Percentiles rank a stretch among this genome's conserved stretches.
These are phyloP conservation scores for Spathaspora girioi DNA, from an alignment of 805 yeast species.

Conservation along the genomic window DNA sequence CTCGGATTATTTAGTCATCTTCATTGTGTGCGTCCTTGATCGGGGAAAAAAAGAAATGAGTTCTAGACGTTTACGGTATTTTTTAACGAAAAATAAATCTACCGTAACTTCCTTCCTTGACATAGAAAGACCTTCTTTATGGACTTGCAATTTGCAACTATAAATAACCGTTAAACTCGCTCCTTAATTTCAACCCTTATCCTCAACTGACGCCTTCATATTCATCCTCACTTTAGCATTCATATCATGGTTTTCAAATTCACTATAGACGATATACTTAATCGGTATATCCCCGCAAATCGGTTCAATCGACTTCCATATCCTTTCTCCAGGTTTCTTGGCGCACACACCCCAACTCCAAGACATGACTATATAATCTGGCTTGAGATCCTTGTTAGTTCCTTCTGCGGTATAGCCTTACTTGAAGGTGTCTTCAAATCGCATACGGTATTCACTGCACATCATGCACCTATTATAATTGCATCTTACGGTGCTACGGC, in stretches of 20 bases:
- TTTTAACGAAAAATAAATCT: too few relatives aligned
- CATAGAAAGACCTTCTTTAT: too few relatives aligned
- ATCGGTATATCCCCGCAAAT: constrained; percentile 26
- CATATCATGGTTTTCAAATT: constrained; percentile 31
- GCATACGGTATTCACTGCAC: constrained; percentile 34
- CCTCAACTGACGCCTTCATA: too few relatives aligned
- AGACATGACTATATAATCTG: constrained; percentile 38
- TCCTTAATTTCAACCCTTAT: too few relatives aligned
- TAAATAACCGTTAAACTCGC: background rate
- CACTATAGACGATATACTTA: constrained; percentile 29
- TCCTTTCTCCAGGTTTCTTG: constrained; percentile 34
- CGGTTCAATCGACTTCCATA: constrained; percentile 28
- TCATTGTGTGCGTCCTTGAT: background rate
- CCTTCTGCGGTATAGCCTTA: constrained; percentile 45
- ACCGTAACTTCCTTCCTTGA: too few relatives aligned
- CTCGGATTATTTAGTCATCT: background rate
- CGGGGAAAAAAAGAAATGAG: background rate
- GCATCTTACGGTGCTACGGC: constrained; percentile 65
- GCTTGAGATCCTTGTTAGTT: constrained; percentile 43
- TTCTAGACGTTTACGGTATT: too few relatives aligned
- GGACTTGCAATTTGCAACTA: background rate
- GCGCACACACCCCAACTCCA: constrained; percentile 29
- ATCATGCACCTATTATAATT: constrained; percentile 46
- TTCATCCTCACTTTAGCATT: too few relatives aligned
- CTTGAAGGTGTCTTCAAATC: constrained; percentile 45